phyloP scores from a whole-genome alignment of 305 asterid species.

The Fraxinus greggii region DNA sequence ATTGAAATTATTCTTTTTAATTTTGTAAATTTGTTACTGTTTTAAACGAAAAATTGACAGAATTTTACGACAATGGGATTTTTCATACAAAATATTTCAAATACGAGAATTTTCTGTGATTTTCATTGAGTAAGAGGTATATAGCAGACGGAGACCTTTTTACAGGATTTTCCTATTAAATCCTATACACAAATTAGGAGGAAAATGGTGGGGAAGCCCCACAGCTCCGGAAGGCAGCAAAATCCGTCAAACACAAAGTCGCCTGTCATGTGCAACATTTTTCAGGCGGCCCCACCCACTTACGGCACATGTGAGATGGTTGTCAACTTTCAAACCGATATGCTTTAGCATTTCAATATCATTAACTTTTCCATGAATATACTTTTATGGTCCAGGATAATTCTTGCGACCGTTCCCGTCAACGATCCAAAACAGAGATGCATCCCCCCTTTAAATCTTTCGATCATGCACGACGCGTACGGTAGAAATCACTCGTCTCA shows the following conservation, averaged over 20 bases:
- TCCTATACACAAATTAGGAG: neutral
- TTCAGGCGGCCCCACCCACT: conserved; percentile 28
- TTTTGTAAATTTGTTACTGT: too few species aligned
- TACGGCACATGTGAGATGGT: conserved; percentile 42
- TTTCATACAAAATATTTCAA: too few species aligned
- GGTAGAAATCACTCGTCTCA: neutral
- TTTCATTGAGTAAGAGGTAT: too few species aligned
- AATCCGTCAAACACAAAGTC: conserved; percentile 34
- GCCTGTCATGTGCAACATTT: conserved; percentile 32
- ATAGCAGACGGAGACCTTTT: too few species aligned
- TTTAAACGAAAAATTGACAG: too few species aligned
- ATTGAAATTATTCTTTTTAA: too few species aligned
- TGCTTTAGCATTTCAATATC: conserved; percentile 13
- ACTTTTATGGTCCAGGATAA: conserved; percentile 6
- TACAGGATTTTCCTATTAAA: too few species aligned
- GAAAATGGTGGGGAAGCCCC: conserved; percentile 6
- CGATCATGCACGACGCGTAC: neutral
- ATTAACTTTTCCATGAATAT: conserved; percentile 1
- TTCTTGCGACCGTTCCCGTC: neutral
- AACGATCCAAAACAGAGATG: neutral
- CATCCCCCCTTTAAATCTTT: neutral
- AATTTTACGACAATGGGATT: too few species aligned
- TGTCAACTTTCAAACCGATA: conserved; percentile 22
- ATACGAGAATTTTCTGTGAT: too few species aligned
- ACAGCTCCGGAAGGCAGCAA: conserved; percentile 25